A percentile compares a stretch with the other conserved stretches of the same genome.
Conservation (phyloP, 2,329 filamentous ascomycete genomes). For the Chalaropsis ovoidea region DNA sequence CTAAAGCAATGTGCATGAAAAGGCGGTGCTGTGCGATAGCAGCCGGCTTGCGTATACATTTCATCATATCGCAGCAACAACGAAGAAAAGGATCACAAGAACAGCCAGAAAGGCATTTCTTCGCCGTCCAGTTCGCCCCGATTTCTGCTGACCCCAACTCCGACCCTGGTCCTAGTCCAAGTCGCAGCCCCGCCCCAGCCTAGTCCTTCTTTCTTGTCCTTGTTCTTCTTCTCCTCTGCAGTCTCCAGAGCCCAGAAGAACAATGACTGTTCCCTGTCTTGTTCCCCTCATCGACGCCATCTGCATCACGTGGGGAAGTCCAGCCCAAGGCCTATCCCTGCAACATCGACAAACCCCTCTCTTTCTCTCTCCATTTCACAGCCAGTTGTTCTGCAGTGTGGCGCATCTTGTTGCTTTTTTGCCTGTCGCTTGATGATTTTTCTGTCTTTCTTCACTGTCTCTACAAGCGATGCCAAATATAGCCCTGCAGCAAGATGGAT, state of each 20-base stretch:
- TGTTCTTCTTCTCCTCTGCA: neutral
- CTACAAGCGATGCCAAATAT: no score
- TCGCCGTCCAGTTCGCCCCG: no score
- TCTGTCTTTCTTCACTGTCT: no score
- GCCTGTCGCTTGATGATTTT: no score
- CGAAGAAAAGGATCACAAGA: neutral
- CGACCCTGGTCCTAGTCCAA: no score
- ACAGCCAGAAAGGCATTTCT: no score
- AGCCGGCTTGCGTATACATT: neutral
- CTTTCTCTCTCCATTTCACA: neutral
- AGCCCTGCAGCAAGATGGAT: no score
- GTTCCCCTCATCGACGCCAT: constrained; percentile 10
- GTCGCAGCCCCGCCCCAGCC: no score
- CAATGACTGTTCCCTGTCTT: neutral
- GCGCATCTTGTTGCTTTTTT: no score
- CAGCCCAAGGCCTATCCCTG: neutral
- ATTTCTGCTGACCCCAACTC: no score
- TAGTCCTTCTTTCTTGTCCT: neutral
- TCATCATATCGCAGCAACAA: neutral
- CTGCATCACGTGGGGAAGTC: constrained; percentile 4
- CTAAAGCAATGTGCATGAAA: neutral
- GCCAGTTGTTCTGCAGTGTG: no score
- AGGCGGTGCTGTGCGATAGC: neutral
- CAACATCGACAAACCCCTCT: neutral
- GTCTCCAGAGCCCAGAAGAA: no score